Evolutionary conservation across 2,329 filamentous ascomycete genomes (phyloP).

Genomic region (Calonectria pteridis): DNA sequence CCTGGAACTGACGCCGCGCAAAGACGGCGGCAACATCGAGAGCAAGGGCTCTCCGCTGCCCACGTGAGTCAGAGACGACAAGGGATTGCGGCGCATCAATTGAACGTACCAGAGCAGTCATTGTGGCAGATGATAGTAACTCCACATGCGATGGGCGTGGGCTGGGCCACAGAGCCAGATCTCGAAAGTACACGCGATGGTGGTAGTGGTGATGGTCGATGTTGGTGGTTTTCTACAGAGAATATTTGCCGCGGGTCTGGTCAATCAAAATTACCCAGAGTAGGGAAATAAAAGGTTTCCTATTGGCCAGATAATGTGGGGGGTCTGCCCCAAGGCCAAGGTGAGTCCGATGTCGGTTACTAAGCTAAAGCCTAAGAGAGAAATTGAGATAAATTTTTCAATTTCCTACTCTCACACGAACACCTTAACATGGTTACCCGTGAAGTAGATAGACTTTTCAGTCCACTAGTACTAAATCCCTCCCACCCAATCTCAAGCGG

Average conservation of each 20-base stretch:
- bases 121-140: not conserved
- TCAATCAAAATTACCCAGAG: not conserved
- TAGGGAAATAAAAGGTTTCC: not conserved
- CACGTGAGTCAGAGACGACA: not conserved
- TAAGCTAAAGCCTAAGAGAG: no score
- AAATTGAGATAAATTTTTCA: no score
- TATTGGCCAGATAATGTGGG: not conserved
- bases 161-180: not conserved
- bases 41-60: slow-evolving; percentile 32
- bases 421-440: no score
- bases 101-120: not conserved
- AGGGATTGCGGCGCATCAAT: not conserved
- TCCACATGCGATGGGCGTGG: not conserved
- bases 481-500: no score
- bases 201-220: not conserved
- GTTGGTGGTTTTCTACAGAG: not conserved
- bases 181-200: not conserved
- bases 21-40: slow-evolving; percentile 24
- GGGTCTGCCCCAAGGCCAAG: not conserved
- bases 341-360: not conserved
- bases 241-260: not conserved
- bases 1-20: slow-evolving; percentile 21
- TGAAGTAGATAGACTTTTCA: no score
- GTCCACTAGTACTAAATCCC: no score
- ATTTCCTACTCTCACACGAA: no score